Percentiles rank a stretch among this genome's conserved stretches.
Evolutionary conservation across 441 rosid species (phyloP).

Genomic region (Syzygium syzygioides): DNA sequence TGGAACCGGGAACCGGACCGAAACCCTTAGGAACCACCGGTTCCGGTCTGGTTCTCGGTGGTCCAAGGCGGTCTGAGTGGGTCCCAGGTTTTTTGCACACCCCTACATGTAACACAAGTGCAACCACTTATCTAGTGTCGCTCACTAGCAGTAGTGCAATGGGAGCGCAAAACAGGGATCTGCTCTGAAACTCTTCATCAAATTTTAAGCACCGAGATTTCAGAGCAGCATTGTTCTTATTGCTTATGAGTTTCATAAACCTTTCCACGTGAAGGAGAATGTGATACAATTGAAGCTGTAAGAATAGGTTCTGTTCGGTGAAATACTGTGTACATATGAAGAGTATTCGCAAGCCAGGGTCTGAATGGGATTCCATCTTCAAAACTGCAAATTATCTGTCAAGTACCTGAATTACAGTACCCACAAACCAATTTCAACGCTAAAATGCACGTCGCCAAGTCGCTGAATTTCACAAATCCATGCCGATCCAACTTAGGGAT

Average conservation of each 20-base stretch:
- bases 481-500: no score
- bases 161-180: not conserved
- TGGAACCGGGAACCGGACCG: no score
- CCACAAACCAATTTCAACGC: no score
- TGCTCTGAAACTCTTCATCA: conserved; percentile 16
- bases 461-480: no score
- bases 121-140: not conserved
- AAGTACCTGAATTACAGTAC: no score
- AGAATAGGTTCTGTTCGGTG: conserved; percentile 3
- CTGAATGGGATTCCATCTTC: conserved; percentile 9
- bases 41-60: no score
- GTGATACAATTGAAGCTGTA: conserved; percentile 3
- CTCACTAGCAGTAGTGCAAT: not conserved
- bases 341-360: conserved; percentile 1
- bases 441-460: no score
- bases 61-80: no score
- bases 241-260: conserved; percentile 3
- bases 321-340: conserved; percentile 16
- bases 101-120: not conserved
- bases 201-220: not conserved
- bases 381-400: not conserved
- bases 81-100: no score
- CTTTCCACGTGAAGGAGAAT: conserved; percentile 3
- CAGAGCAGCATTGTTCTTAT: not conserved
- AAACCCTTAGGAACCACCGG: no score